Base-by-base conservation (phyloP, 1,284 basidiomycete species). In the Bondarzewia mesenterica region DNA sequence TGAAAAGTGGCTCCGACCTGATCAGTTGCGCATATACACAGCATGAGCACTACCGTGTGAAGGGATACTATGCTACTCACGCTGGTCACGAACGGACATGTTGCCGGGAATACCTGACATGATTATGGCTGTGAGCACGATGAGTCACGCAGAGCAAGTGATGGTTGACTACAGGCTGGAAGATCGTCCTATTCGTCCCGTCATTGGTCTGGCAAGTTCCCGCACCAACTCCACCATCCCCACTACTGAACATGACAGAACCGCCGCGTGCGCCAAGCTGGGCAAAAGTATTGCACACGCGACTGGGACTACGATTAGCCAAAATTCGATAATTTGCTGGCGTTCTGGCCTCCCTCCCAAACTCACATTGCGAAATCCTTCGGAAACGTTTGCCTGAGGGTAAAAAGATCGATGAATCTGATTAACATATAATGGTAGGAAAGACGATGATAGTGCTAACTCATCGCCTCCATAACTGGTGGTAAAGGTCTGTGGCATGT, bases 131-230 rank as follows among this genome's bases (percentile, higher is more conserved):
- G n/a, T n/a, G n/a, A n/a, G n/a, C n/a, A n/a, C n/a, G n/a, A n/a
- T n/a, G n/a, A n/a, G n/a, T n/a, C n/a, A n/a, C n/a, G n/a, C n/a
- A n/a, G n/a, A n/a, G n/a, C n/a, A n/a, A n/a, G n/a, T n/a, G n/a
- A n/a, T n/a, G n/a, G n/a, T n/a, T n/a, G n/a, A n/a, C 10, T 25
- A 45, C 42, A 27, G 72, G 70, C 42, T 69, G 59, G 64, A 74
- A 74, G 20, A 55, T 58, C 25, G 51, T 55, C 10, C 59, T 65
- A 49, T 63, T 66, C 36, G 53, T 67, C 43, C 65, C 68, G 43
- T 72, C 67, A 54, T 73, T 73, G 16, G 63, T 64, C 14, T 58
- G 48, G 52, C 72, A 74, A 38, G 85, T 85, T 4, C 82, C 73
- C n/a, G 72, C 47, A 4, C 36, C 38, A 14, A 52, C 50, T 7